These are phyloP conservation scores for Penicillium cinerascens DNA, from an alignment of 495 filamentous ascomycete genomes.

Conservation along the genomic window DNA sequence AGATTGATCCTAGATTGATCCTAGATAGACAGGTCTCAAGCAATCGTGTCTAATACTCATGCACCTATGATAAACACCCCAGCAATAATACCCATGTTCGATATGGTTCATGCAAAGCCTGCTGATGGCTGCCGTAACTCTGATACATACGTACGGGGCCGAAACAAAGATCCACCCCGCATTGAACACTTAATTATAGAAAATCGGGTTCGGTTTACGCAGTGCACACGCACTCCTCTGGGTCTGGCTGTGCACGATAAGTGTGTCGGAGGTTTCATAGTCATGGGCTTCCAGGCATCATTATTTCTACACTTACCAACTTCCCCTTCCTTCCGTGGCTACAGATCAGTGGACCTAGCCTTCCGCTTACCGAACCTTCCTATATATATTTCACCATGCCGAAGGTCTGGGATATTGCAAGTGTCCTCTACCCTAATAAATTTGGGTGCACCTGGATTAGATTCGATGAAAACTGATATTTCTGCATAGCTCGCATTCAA, in stretches of 20 bases:
- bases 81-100: not conserved
- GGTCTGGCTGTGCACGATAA: not conserved
- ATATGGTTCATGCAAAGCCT: not conserved
- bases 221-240: slow-evolving; percentile 1
- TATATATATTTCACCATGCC: too few relatives aligned
- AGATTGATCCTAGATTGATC: not conserved
- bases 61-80: not conserved
- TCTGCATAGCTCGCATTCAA: too few relatives aligned
- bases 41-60: not conserved
- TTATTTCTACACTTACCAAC: not conserved
- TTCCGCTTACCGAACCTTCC: too few relatives aligned
- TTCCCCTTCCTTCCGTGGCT: not conserved
- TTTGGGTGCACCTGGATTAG: too few relatives aligned
- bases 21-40: not conserved
- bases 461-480: too few relatives aligned
- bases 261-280: not conserved
- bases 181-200: slow-evolving; percentile 14
- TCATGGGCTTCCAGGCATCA: not conserved
- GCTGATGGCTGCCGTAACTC: not conserved
- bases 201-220: slow-evolving; percentile 1
- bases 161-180: slow-evolving; percentile 10
- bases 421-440: too few relatives aligned
- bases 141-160: slow-evolving; percentile 16
- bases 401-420: too few relatives aligned
- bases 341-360: too few relatives aligned